These are phyloP conservation scores for Verticillium albo-atrum DNA, from an alignment of 2,329 filamentous ascomycete species.

Conservation along the genomic window DNA sequence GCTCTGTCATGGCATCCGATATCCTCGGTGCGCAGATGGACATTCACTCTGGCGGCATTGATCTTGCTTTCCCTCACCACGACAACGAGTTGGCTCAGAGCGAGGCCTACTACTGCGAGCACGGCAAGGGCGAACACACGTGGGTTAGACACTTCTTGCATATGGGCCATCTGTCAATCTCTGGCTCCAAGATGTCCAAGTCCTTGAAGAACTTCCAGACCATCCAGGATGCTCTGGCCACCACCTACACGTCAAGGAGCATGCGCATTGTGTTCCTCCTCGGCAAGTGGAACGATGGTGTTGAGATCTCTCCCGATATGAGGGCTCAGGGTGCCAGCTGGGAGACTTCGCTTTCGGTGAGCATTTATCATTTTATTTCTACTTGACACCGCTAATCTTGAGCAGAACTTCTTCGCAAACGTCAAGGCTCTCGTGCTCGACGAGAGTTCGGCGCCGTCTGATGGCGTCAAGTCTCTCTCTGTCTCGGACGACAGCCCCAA, in stretches of 20 bases:
- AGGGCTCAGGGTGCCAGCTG: conserved; percentile 69
- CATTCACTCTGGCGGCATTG: conserved; percentile 88
- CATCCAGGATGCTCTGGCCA: conserved; percentile 73
- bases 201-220: conserved; percentile 94
- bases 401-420: conserved; percentile 54
- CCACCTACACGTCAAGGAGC: conserved; percentile 69
- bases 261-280: conserved; percentile 84
- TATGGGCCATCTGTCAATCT: conserved; percentile 82
- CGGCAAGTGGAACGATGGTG: conserved; percentile 83
- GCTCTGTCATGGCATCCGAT: conserved; percentile 91
- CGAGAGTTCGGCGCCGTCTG: conserved; percentile 8
- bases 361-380: conserved; percentile 14
- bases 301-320: conserved; percentile 86
- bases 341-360: conserved; percentile 71
- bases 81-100: conserved; percentile 90
- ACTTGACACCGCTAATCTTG: conserved; percentile 5
- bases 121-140: conserved; percentile 52
- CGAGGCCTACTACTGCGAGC: conserved; percentile 71
- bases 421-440: conserved; percentile 50
- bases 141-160: conserved; percentile 97
- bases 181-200: conserved; percentile 94
- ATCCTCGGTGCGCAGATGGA: conserved; percentile 83
- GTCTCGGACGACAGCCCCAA: conserved; percentile 25
- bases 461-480: conserved; percentile 31
- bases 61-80: conserved; percentile 87